A percentile compares a stretch with the other conserved stretches of the same genome.
Conservation (phyloP, 176 grass and related monocot genomes). For the Cenchrus americanus region DNA sequence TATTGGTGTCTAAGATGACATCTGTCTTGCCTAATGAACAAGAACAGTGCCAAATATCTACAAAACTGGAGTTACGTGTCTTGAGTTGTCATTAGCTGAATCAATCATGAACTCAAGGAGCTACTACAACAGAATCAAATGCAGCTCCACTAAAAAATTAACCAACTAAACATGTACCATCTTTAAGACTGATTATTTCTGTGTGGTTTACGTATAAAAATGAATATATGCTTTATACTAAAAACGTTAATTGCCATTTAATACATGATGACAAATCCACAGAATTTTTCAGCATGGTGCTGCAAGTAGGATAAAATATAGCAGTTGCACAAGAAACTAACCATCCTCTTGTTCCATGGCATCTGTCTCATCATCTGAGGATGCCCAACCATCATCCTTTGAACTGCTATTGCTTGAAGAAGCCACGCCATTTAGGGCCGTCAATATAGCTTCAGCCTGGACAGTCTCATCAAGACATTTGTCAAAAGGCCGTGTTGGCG, state of each 20-base stretch:
- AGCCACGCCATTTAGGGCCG: slow-evolving; percentile 82
- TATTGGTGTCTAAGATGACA: slow-evolving; percentile 14
- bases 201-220: background rate
- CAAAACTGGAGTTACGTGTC: background rate
- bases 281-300: background rate
- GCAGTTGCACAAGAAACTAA: slow-evolving; percentile 43
- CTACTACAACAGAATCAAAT: background rate
- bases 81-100: slow-evolving; percentile 6
- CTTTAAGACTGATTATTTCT: background rate
- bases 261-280: background rate
- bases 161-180: background rate
- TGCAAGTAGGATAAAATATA: background rate
- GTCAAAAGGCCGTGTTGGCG: slow-evolving; percentile 72
- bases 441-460: slow-evolving; percentile 74
- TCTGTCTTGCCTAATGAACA: background rate
- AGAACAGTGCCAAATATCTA: background rate
- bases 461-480: slow-evolving; percentile 85
- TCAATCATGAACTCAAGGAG: slow-evolving; percentile 21
- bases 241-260: background rate
- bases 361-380: slow-evolving; percentile 81
- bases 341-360: slow-evolving; percentile 82
- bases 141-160: background rate
- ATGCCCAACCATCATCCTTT: slow-evolving; percentile 69
- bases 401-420: slow-evolving; percentile 67
- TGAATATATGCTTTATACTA: background rate